Evolutionary conservation across 352 stramenopile species (phyloP), one percentile per base, ranked within the genome.

Genomic region (Stramenopiles sp.): DNA sequence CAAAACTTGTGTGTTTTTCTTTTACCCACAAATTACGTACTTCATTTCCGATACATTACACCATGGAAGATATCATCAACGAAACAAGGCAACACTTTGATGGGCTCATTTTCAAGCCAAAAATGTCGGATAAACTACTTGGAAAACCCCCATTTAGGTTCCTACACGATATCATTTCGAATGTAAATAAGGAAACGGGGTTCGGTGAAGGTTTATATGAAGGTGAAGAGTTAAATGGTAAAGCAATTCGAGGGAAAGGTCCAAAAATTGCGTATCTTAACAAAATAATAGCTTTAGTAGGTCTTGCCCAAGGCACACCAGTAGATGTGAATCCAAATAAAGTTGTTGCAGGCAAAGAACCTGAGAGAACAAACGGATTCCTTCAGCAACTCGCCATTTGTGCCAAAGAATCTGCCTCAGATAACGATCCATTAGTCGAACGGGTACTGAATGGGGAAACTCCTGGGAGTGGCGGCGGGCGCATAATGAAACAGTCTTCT

Each of bases 141-240:
- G 51, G 55, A 45, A 90, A 87, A 49, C 78, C 79, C 22, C 79
- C 79, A 8, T 93, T 93, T 54, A 70, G 77, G 24, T 93, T 91
- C 50, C 56, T 91, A 28, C 68, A 89, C 52, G 74, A 92, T 50
- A 59, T 91, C 24, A 69, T 93, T 40, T 58, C 65, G 29, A 71
- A 67, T 32, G 52, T 93, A 23, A 66, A 56, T 15, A 51, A 59
- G 36, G 46, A 52, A 46, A 79, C 70, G 34, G 70, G 69, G 24
- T 88, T 93, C 47, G 61, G 10, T 7, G 61, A 72, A 0, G 70
- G 69, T 1, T 55, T 84, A 1, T 85, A 63, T 52, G 58, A 46
- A 7, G 61, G 49, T 3, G 63, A 77, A 7, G 68, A 91, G 53
- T 58, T 84, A 28, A 64, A 89, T 49, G 75, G 67, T 10, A 61